Evolutionary conservation across 1,284 basidiomycete species (phyloP), one percentile per base, ranked within the genome.

Genomic region (Leccinum pachyderme): DNA sequence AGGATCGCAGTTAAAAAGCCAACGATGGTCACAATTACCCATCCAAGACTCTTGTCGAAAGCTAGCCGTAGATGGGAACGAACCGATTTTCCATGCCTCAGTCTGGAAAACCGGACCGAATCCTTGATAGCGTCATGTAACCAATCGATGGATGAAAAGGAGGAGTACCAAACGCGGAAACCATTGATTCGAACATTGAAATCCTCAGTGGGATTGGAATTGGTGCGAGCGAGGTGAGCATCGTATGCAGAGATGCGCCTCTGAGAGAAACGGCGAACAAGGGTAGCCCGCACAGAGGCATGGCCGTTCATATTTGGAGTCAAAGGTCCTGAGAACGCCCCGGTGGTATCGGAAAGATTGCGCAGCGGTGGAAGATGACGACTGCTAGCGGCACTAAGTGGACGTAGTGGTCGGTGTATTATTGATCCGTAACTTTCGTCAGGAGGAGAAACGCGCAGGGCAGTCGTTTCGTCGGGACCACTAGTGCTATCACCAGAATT

Each of bases 91-190:
- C 83, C 80, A 47, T 76, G 82, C 51, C 85, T 77, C 18, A 95
- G 75, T 45, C 83, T 81, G 28, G 86, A 81, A 56, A 90, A 86
- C 24, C 93, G 87, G 1, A 83, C 81, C 0, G 91, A 91, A 64
- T 95, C 92, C 70, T 95, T 94, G 77, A 95, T 94, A 33, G 90
- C 83, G 73, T 96, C 93, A 66, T 96, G 93, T 49, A 96, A 77
- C 93, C 93, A 95, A 71, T 95, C 93, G 57, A 92, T 85, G 39
- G 86, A 87, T 2, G 86, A 83, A 73, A 87, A 93, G 9, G 86
- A 92, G 37, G 89, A 87, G 71, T 95, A 95, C 93, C 93, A 96
- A 29, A 95, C 91, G 35, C 93, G 87, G 49, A 91, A 86, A 31
- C 93, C 93, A 61, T 95, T 95, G 43, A 86, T 84, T 63, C 81